Evolutionary conservation across 495 filamentous ascomycete species (phyloP).

Genomic region (Annulohypoxylon maeteangense): DNA sequence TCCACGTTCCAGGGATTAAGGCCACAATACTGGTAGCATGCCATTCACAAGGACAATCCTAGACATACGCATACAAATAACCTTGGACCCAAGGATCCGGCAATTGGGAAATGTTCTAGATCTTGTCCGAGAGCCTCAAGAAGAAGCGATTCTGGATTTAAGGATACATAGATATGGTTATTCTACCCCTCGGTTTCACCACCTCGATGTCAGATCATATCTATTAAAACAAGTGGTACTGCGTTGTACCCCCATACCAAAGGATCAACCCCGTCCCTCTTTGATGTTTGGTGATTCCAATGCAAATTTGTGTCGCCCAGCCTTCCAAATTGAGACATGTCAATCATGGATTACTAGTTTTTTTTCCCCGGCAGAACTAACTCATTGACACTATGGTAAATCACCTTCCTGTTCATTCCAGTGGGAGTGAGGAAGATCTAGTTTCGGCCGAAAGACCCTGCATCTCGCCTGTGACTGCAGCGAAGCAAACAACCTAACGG

Average conservation of each 20-base stretch:
- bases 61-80: slow-evolving; percentile 13
- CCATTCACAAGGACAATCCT: not conserved
- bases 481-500: slow-evolving; percentile 24
- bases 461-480: slow-evolving; percentile 36
- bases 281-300: slow-evolving; percentile 21
- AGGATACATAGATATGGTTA: slow-evolving; percentile 10
- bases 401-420: slow-evolving; percentile 6
- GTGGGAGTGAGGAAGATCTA: slow-evolving; percentile 1
- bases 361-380: slow-evolving; percentile 19
- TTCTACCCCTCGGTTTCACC: slow-evolving; percentile 17
- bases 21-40: slow-evolving; percentile 48
- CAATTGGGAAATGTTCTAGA: slow-evolving; percentile 31
- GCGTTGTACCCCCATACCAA: slow-evolving; percentile 4
- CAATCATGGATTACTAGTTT: slow-evolving; percentile 13
- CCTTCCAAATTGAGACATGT: slow-evolving; percentile 22
- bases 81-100: slow-evolving; percentile 10
- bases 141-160: slow-evolving; percentile 6
- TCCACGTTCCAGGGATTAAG: slow-evolving; percentile 47
- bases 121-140: slow-evolving; percentile 10
- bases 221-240: slow-evolving; percentile 12
- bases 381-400: slow-evolving; percentile 9
- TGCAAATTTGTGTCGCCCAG: slow-evolving; percentile 19
- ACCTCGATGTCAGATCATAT: slow-evolving; percentile 32
- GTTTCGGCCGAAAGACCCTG: slow-evolving; percentile 39
- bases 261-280: slow-evolving; percentile 2